Conservation (phyloP, 2,329 filamentous ascomycete species). For the Cryphonectria carpinicola region DNA sequence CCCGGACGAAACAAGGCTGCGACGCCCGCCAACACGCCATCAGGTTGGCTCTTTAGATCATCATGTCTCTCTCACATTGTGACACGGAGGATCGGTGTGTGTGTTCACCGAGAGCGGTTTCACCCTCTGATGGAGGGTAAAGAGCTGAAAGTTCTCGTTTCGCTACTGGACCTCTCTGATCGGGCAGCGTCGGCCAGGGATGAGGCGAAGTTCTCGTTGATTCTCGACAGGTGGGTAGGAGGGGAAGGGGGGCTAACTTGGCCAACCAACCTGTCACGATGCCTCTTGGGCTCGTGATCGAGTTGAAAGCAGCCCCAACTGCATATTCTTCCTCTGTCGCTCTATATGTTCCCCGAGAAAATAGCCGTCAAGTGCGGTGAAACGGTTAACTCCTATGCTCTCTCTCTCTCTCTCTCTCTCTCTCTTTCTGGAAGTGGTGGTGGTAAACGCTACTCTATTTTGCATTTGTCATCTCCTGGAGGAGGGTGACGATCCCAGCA, state of each 20-base stretch:
- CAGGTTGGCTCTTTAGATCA: neutral
- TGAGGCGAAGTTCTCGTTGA: neutral
- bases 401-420: no score
- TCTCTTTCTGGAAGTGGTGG: neutral
- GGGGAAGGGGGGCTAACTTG: neutral
- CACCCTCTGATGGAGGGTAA: neutral
- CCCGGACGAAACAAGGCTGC: conserved; percentile 3
- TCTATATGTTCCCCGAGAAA: neutral
- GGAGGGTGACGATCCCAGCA: neutral
- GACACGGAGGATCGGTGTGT: neutral
- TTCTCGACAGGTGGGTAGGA: neutral
- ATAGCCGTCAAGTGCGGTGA: neutral
- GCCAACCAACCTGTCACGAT: neutral
- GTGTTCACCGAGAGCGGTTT: neutral
- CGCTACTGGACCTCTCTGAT: neutral
- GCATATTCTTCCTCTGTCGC: neutral
- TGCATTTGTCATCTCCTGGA: neutral
- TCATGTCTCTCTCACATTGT: neutral
- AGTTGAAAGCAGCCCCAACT: neutral
- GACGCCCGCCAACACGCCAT: neutral
- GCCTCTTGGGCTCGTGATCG: neutral
- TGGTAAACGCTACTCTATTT: neutral
- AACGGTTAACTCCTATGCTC: neutral
- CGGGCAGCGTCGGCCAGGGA: neutral
- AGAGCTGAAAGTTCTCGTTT: neutral